phyloP scores from a whole-genome alignment of 2,329 filamentous ascomycete genomes.

The Apiospora arundinis region DNA sequence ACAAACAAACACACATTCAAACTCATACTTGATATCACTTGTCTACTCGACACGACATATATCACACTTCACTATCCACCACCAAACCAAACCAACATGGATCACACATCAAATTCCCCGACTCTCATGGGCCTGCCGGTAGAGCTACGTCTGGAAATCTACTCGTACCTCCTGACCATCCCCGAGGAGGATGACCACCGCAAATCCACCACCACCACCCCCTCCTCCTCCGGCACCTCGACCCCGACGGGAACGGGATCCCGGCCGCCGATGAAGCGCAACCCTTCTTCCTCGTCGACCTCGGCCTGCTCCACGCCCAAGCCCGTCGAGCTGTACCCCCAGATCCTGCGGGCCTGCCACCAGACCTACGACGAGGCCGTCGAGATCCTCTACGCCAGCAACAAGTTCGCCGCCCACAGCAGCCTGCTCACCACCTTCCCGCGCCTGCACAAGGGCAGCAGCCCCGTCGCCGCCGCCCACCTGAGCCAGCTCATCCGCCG shows the following conservation, averaged over 20 bases:
- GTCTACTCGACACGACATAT: neutral
- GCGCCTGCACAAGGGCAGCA: constrained; percentile 42
- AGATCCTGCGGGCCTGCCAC: constrained; percentile 48
- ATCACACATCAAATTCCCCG: constrained; percentile 10
- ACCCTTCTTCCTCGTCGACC: neutral
- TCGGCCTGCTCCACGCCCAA: constrained; percentile 21
- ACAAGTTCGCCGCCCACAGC: constrained; percentile 52
- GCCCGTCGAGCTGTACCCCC: constrained; percentile 44
- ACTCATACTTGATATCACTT: neutral
- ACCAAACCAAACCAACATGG: neutral
- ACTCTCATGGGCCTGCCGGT: constrained; percentile 49
- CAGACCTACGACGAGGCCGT: constrained; percentile 50
- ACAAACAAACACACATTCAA: neutral
- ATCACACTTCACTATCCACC: neutral
- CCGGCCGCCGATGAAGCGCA: constrained; percentile 18
- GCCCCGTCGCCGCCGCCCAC: constrained; percentile 35
- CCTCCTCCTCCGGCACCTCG: constrained; percentile 27
- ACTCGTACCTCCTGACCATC: constrained; percentile 49
- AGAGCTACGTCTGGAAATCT: constrained; percentile 55
- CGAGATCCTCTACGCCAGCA: constrained; percentile 49
- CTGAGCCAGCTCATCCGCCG: constrained; percentile 43
- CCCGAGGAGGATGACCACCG: constrained; percentile 29
- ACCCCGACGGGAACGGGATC: constrained; percentile 21
- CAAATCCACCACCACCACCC: neutral
- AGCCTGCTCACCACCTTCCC: constrained; percentile 49